Evolutionary conservation across 2,329 filamentous ascomycete genomes (phyloP).

Genomic region (Rhinocladiella mackenziei): DNA sequence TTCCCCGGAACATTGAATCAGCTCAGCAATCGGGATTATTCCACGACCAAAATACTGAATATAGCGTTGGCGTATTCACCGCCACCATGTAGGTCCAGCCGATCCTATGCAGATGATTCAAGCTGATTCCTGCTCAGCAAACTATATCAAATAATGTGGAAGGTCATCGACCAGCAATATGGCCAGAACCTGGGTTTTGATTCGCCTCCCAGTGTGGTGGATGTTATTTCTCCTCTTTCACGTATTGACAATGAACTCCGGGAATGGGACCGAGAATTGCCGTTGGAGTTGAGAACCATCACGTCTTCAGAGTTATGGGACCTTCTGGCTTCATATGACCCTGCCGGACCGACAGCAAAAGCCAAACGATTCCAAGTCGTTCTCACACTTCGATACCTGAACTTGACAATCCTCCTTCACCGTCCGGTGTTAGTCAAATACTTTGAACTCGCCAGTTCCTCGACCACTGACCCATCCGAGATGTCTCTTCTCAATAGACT

Average conservation of each 20-base stretch:
- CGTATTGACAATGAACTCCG: slow-evolving; percentile 8
- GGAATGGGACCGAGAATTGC: slow-evolving; percentile 1
- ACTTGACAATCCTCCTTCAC: slow-evolving; percentile 2
- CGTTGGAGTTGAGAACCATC: not conserved
- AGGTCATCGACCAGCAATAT: slow-evolving; percentile 8
- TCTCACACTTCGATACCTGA: slow-evolving; percentile 4
- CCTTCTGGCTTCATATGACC: not conserved
- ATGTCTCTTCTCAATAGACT: slow-evolving; percentile 1
- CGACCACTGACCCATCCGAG: not conserved
- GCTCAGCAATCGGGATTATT: too few species aligned
- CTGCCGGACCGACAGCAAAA: not conserved
- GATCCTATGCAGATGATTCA: too few species aligned
- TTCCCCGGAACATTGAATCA: too few species aligned
- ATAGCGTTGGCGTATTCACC: not conserved
- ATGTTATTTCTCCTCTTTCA: slow-evolving; percentile 3
- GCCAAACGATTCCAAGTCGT: not conserved
- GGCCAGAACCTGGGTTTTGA: slow-evolving; percentile 4
- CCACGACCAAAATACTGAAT: not conserved
- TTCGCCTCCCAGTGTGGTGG: not conserved
- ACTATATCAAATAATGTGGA: slow-evolving; percentile 5
- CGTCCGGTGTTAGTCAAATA: slow-evolving; percentile 6
- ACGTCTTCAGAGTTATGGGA: not conserved
- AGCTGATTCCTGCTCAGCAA: not conserved
- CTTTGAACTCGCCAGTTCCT: not conserved
- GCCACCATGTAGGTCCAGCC: slow-evolving; percentile 13